A percentile compares a stretch with the other conserved stretches of the same genome.
These are phyloP conservation scores for Castanea crenata DNA, from an alignment of 306 rosid species.

Conservation along the genomic window DNA sequence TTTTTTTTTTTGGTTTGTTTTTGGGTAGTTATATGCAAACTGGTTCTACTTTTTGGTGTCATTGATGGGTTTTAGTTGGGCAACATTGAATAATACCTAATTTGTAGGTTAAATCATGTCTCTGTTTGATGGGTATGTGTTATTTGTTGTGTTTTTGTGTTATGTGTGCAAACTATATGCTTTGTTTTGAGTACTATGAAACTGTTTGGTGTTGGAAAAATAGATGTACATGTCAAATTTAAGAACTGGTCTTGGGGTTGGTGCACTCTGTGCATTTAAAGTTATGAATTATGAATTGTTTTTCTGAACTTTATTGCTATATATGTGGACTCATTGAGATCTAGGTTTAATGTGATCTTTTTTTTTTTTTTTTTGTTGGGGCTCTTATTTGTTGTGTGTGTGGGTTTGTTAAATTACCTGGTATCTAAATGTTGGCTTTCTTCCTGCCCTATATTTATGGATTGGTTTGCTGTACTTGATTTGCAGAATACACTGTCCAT, in stretches of 20 bases:
- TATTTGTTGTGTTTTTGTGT: not conserved
- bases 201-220: not conserved
- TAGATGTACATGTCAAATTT: not conserved
- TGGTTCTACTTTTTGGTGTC: constrained; percentile 1
- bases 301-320: not conserved
- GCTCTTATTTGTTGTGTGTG: not conserved
- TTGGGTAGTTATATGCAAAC: not conserved
- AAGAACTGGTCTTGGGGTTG: not conserved
- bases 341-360: not conserved
- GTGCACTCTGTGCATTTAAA: not conserved
- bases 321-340: not conserved
- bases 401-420: not conserved
- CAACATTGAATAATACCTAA: not conserved
- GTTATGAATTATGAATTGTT: not conserved
- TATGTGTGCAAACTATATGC: not conserved
- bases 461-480: constrained; percentile 5
- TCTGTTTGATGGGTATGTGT: not conserved
- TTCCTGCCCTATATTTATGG: not conserved
- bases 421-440: not conserved
- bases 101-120: not conserved
- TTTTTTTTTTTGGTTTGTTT: too few species aligned
- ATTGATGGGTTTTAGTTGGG: not conserved
- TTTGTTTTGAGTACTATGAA: not conserved
- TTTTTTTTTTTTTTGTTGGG: not conserved
- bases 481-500: constrained; percentile 19